Evolutionary conservation across 1,139 yeast genomes (phyloP).

Genomic region (Debaryomyces sp.): DNA sequence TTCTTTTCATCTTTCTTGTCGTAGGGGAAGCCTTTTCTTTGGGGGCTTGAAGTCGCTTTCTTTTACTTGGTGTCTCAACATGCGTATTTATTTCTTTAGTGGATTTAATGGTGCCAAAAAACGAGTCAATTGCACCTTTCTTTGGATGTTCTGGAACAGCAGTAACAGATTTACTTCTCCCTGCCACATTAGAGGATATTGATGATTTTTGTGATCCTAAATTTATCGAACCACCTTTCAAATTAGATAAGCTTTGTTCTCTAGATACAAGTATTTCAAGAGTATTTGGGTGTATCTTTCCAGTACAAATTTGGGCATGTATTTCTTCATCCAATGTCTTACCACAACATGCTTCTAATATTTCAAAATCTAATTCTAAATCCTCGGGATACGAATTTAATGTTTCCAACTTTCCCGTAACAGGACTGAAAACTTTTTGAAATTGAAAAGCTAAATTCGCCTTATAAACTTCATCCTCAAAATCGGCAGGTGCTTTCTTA

Average conservation of each 20-base stretch:
- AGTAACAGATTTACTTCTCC: constrained; percentile 4
- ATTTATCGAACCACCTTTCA: constrained; percentile 30
- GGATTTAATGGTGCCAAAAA: constrained; percentile 10
- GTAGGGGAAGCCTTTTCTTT: constrained; percentile 24
- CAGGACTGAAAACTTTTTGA: constrained; percentile 85
- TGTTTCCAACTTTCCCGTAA: constrained; percentile 47
- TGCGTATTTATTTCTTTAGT: background rate
- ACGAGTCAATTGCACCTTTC: constrained; percentile 13
- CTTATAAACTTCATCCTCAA: constrained; percentile 58
- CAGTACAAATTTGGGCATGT: constrained; percentile 63
- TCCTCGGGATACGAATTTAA: constrained; percentile 58
- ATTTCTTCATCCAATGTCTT: constrained; percentile 44
- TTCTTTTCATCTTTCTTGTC: constrained; percentile 26
- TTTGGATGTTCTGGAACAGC: background rate
- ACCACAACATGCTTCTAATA: constrained; percentile 68
- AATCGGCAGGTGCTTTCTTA: constrained; percentile 59
- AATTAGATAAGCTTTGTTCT: constrained; percentile 36
- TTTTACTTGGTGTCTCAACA: background rate
- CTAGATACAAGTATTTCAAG: constrained; percentile 50
- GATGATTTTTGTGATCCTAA: background rate
- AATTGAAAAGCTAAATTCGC: constrained; percentile 84
- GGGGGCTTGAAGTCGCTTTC: background rate
- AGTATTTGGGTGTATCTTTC: constrained; percentile 67
- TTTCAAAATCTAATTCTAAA: constrained; percentile 31
- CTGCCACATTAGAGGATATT: background rate